phyloP scores from a whole-genome alignment of 2,329 filamentous ascomycete species.

The Dothidotthia symphoricarpi region DNA sequence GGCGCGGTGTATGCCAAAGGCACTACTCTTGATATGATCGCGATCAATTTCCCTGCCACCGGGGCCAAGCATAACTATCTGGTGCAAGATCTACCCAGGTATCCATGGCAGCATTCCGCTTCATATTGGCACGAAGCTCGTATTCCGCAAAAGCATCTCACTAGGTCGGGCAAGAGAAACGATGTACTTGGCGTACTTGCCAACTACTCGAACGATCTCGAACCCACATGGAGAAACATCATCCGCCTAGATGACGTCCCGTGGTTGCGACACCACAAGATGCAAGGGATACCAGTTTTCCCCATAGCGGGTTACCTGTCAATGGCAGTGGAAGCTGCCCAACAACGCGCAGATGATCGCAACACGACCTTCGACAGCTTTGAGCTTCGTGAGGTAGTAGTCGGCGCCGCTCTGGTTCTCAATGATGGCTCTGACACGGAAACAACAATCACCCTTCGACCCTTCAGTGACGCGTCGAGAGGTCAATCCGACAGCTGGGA shows the following conservation, averaged over 20 bases:
- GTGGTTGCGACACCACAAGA: slow-evolving; percentile 51
- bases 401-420: too few species aligned
- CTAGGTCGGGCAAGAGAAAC: slow-evolving; percentile 21
- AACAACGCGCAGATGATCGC: too few species aligned
- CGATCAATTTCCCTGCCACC: slow-evolving; percentile 32
- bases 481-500: too few species aligned
- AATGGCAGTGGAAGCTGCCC: slow-evolving; percentile 36
- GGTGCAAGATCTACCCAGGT: slow-evolving; percentile 13
- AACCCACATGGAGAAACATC: slow-evolving; percentile 48
- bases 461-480: too few species aligned
- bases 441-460: too few species aligned
- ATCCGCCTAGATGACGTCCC: slow-evolving; percentile 43
- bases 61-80: too few species aligned
- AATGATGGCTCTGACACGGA: too few species aligned
- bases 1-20: slow-evolving; percentile 14
- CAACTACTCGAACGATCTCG: slow-evolving; percentile 21
- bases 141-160: slow-evolving; percentile 9
- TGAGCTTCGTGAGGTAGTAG: too few species aligned
- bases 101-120: slow-evolving; percentile 33
- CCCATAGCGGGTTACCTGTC: slow-evolving; percentile 37
- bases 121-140: slow-evolving; percentile 20
- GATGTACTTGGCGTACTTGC: slow-evolving; percentile 19
- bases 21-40: slow-evolving; percentile 15
- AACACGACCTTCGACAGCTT: too few species aligned
- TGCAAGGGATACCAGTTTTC: slow-evolving; percentile 33